phyloP scores from a whole-genome alignment of 345 rosid genomes.

The Eutrema japonicum region DNA sequence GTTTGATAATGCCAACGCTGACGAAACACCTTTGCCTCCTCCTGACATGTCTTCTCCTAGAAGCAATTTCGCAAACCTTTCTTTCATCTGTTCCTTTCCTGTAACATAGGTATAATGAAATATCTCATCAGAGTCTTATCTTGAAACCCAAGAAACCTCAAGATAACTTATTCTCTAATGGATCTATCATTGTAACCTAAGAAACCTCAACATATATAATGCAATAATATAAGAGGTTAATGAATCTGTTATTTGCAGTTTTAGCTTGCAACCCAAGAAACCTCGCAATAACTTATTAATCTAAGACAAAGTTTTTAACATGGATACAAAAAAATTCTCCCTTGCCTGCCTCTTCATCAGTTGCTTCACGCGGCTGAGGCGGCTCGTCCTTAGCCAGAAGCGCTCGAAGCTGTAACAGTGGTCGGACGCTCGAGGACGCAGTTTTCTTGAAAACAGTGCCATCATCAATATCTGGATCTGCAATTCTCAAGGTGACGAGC shows the following conservation, averaged over 20 bases:
- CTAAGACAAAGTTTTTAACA: constrained; percentile 2
- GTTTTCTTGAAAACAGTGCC: constrained; percentile 19
- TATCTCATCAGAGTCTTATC: neutral
- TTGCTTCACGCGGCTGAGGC: constrained; percentile 10
- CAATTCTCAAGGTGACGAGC: constrained; percentile 42
- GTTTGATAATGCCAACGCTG: constrained; percentile 73
- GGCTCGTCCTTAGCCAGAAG: constrained; percentile 8
- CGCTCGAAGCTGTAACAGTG: neutral
- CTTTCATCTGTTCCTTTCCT: constrained; percentile 54
- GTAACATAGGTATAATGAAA: constrained; percentile 9
- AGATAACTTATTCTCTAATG: neutral
- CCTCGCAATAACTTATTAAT: neutral
- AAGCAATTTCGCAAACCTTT: constrained; percentile 64
- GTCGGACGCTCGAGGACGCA: neutral
- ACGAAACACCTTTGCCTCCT: constrained; percentile 75
- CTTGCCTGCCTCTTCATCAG: constrained; percentile 34
- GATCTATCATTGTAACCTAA: neutral
- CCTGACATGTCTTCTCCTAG: constrained; percentile 87
- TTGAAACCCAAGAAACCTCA: neutral
- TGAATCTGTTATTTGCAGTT: too few relatives aligned
- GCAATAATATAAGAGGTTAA: neutral
- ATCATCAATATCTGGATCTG: constrained; percentile 45
- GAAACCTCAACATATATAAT: neutral
- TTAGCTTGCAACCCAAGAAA: constrained; percentile 17
- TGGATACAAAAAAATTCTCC: neutral